Conservation (phyloP, 192 early-diverging fungal genomes). For the Lobulomyces angularis region DNA sequence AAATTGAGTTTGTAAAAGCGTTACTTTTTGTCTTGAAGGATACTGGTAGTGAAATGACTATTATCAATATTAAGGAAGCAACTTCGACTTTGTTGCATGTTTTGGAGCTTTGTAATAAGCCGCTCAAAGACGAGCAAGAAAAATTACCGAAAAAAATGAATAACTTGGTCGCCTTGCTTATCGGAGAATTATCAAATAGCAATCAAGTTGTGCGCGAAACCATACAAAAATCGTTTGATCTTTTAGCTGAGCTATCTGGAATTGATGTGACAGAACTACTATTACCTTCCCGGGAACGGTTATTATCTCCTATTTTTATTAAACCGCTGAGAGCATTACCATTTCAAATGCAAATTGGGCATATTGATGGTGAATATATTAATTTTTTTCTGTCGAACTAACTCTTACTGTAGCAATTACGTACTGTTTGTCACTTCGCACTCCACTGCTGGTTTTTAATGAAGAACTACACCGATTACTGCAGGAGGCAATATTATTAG, state of each 20-base stretch:
- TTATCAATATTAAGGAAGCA: slow-evolving; percentile 58
- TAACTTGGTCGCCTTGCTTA: slow-evolving; percentile 63
- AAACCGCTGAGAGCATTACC: slow-evolving; percentile 93
- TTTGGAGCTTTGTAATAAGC: slow-evolving; percentile 46
- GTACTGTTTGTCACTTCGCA: slow-evolving; percentile 78
- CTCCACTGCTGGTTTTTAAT: slow-evolving; percentile 78
- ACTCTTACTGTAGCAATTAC: too few relatives aligned
- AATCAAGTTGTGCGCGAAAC: slow-evolving; percentile 79
- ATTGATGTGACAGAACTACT: slow-evolving; percentile 76
- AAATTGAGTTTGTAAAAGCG: slow-evolving; percentile 86
- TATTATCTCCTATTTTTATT: slow-evolving; percentile 86
- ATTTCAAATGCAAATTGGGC: slow-evolving; percentile 93
- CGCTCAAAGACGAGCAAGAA: slow-evolving; percentile 2
- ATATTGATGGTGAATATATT: too few relatives aligned
- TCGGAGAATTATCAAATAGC: slow-evolving; percentile 83
- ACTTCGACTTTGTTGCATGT: slow-evolving; percentile 60
- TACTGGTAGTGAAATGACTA: slow-evolving; percentile 61
- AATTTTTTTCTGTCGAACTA: too few relatives aligned
- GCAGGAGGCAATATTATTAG: slow-evolving; percentile 81
- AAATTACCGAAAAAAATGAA: slow-evolving; percentile 51
- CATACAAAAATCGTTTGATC: slow-evolving; percentile 66
- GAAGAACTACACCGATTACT: slow-evolving; percentile 83
- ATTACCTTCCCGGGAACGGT: slow-evolving; percentile 64
- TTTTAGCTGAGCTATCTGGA: slow-evolving; percentile 67
- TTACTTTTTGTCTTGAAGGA: slow-evolving; percentile 93